Evolutionary conservation across 139 green algal genomes (phyloP).

Genomic region (Gonium pectorale): DNA sequence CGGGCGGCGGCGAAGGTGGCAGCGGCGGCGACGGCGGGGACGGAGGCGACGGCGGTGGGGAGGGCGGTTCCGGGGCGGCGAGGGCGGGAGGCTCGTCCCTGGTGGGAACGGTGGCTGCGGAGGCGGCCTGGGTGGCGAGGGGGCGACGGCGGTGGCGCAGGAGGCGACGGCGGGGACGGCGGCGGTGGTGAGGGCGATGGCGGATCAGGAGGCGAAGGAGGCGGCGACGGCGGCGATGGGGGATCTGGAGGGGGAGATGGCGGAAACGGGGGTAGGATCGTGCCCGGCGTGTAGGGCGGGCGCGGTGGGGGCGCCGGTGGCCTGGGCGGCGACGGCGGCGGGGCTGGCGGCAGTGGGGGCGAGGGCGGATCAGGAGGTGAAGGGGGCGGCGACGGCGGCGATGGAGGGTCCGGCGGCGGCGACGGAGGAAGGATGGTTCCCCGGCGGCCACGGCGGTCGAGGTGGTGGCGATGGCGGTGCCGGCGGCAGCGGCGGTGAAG

Average conservation of each 20-base stretch:
- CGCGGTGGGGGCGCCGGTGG: not conserved
- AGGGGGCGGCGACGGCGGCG: not conserved
- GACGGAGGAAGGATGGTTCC: not conserved
- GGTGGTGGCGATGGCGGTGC: not conserved
- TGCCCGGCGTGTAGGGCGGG: not conserved
- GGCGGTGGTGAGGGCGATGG: not conserved
- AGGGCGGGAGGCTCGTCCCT: not conserved
- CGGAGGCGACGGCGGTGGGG: not conserved
- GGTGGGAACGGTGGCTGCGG: not conserved
- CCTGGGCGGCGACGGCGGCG: not conserved
- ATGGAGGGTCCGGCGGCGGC: not conserved
- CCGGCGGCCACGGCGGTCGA: not conserved
- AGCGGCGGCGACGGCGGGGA: not conserved
- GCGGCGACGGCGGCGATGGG: not conserved
- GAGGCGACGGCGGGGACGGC: not conserved
- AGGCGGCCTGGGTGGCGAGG: not conserved
- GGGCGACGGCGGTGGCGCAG: not conserved
- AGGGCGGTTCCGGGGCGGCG: not conserved
- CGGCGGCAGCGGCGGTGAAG: not conserved
- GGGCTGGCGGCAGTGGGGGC: not conserved
- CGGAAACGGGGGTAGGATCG: not conserved
- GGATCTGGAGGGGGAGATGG: not conserved
- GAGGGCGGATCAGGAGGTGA: not conserved
- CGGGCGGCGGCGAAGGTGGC: not conserved
- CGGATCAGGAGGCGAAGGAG: not conserved